phyloP scores from a whole-genome alignment of 1,284 basidiomycete genomes.

The Ustilago loliicola region DNA sequence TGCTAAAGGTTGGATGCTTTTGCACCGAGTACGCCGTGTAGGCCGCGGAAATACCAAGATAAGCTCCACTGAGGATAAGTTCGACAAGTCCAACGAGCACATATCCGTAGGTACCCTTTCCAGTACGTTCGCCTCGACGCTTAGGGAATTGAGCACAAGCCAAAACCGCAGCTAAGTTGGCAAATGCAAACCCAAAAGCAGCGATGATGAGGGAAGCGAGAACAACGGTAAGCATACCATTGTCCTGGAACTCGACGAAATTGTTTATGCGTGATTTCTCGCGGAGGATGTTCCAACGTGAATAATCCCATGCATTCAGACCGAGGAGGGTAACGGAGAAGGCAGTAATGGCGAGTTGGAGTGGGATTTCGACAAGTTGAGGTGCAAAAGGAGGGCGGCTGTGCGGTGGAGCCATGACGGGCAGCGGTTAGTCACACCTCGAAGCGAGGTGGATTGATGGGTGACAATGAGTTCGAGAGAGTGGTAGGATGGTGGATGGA shows the following conservation, averaged over 20 bases:
- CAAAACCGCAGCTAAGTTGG: conserved; percentile 44
- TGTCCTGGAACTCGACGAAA: conserved; percentile 51
- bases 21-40: conserved; percentile 54
- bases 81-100: conserved; percentile 52
- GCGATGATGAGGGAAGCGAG: conserved; percentile 49
- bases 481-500: background rate
- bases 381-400: conserved; percentile 48
- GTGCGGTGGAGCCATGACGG: conserved; percentile 41
- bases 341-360: conserved; percentile 52
- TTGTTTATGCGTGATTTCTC: conserved; percentile 34
- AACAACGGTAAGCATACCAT: conserved; percentile 53
- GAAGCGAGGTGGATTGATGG: background rate
- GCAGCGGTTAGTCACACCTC: background rate
- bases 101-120: conserved; percentile 60
- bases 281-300: conserved; percentile 35
- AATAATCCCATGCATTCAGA: conserved; percentile 49
- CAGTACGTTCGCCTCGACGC: conserved; percentile 55
- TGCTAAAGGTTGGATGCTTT: conserved; percentile 33
- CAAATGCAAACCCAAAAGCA: conserved; percentile 52
- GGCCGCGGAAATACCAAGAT: conserved; percentile 48
- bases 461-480: background rate
- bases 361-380: conserved; percentile 56
- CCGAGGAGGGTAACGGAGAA: conserved; percentile 58
- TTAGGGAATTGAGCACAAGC: conserved; percentile 57
- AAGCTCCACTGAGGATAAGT: conserved; percentile 50